phyloP scores from a whole-genome alignment of 108 stramenopile species.

The Skeletonema costatum region DNA sequence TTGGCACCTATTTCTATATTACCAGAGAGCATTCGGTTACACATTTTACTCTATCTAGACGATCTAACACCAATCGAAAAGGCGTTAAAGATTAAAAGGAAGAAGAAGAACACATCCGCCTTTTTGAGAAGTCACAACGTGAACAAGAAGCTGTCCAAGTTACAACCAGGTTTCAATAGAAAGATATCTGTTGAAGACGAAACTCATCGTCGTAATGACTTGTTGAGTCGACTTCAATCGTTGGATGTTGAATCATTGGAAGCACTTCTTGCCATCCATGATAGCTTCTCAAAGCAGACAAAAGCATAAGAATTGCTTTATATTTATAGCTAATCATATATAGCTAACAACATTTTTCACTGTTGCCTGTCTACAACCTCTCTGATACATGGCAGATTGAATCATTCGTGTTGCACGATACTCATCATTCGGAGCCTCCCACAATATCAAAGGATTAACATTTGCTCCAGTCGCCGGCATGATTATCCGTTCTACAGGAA shows the following conservation, averaged over 20 bases:
- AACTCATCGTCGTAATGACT: conserved; percentile 6
- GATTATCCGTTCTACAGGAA: conserved; percentile 55
- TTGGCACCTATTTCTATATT: conserved; percentile 53
- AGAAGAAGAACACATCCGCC: conserved; percentile 51
- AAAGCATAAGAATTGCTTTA: background rate
- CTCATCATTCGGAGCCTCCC: conserved; percentile 1
- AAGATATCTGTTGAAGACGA: background rate
- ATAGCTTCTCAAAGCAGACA: background rate
- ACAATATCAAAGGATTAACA: background rate
- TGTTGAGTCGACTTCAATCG: conserved; percentile 18
- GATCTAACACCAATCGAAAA: conserved; percentile 64
- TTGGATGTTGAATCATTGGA: conserved; percentile 39
- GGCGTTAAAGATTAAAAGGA: conserved; percentile 63
- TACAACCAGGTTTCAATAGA: background rate
- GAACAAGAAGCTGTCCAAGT: conserved; percentile 53
- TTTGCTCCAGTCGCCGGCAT: conserved; percentile 27
- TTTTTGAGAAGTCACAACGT: conserved; percentile 63
- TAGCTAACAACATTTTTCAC: background rate
- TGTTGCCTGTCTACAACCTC: background rate
- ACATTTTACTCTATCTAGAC: conserved; percentile 67
- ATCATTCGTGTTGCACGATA: background rate
- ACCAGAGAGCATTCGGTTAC: conserved; percentile 70
- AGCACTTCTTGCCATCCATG: conserved; percentile 26
- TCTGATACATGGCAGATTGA: background rate
- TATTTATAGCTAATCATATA: background rate